A percentile compares a stretch with the other conserved stretches of the same genome.
Conservation (phyloP, 805 yeast genomes). For the Cyberlindnera subsufficiens region DNA sequence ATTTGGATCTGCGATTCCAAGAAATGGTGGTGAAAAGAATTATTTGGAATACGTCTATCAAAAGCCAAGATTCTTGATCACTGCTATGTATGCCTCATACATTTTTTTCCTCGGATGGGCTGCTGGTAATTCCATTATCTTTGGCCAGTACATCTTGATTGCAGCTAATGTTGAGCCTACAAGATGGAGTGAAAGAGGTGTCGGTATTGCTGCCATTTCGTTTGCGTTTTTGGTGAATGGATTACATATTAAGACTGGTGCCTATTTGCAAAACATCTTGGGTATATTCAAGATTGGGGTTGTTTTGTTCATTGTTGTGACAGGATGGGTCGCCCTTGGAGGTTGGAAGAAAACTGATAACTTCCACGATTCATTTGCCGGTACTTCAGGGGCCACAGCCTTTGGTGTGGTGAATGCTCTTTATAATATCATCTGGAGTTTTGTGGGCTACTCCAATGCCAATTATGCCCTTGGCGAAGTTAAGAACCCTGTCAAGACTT, state of each 20-base stretch:
- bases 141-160: constrained; percentile 68
- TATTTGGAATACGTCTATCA: constrained; percentile 67
- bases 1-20: constrained; percentile 70
- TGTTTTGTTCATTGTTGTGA: constrained; percentile 60
- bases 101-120: constrained; percentile 81
- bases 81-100: constrained; percentile 63
- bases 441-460: constrained; percentile 76
- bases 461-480: constrained; percentile 80
- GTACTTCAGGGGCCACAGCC: constrained; percentile 48
- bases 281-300: constrained; percentile 74
- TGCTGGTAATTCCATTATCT: constrained; percentile 74
- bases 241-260: constrained; percentile 56
- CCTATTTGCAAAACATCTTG: constrained; percentile 55
- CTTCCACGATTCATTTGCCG: constrained; percentile 53
- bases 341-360: constrained; percentile 63
- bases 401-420: constrained; percentile 70
- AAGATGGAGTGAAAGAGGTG: constrained; percentile 72
- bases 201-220: constrained; percentile 69
- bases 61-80: constrained; percentile 63
- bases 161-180: constrained; percentile 68
- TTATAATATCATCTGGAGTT: constrained; percentile 82
- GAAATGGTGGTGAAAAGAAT: constrained; percentile 84
- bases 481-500: constrained; percentile 63
- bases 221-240: constrained; percentile 64
- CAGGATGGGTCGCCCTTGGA: constrained; percentile 81